Percentiles rank a stretch among this genome's conserved stretches.
phyloP scores from a whole-genome alignment of 305 asterid species.

The Stenogyne calaminthoides region DNA sequence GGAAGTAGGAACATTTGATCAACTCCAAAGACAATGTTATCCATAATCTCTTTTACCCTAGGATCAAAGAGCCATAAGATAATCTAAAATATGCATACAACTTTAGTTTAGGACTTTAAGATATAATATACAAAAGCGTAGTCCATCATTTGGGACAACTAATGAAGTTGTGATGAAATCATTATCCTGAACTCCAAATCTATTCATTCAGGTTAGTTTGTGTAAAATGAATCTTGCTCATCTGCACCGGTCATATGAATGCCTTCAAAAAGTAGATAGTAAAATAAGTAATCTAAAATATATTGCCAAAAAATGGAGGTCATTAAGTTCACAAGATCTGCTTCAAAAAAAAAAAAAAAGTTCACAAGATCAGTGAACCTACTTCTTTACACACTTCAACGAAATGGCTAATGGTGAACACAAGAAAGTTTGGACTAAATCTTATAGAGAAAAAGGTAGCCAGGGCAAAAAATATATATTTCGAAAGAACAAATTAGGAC shows the following conservation, averaged over 20 bases:
- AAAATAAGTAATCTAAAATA: not conserved
- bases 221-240: not conserved
- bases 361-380: not conserved
- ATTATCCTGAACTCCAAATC: not conserved
- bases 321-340: not conserved
- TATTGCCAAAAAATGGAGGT: not conserved
- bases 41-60: not conserved
- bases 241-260: not conserved
- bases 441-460: not conserved
- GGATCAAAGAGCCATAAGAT: constrained; percentile 17
- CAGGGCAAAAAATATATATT: not conserved
- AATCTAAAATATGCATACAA: constrained; percentile 21
- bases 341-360: too few species aligned
- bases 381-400: not conserved
- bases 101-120: not conserved
- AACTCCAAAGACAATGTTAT: not conserved
- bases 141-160: constrained; percentile 8
- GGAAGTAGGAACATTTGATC: not conserved
- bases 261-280: not conserved
- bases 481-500: not conserved
- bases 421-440: not conserved
- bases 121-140: constrained; percentile 5
- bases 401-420: not conserved
- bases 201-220: not conserved
- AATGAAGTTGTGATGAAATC: not conserved